phyloP scores from a whole-genome alignment of 345 rosid genomes.

The Erysimum cheiranthoides region DNA sequence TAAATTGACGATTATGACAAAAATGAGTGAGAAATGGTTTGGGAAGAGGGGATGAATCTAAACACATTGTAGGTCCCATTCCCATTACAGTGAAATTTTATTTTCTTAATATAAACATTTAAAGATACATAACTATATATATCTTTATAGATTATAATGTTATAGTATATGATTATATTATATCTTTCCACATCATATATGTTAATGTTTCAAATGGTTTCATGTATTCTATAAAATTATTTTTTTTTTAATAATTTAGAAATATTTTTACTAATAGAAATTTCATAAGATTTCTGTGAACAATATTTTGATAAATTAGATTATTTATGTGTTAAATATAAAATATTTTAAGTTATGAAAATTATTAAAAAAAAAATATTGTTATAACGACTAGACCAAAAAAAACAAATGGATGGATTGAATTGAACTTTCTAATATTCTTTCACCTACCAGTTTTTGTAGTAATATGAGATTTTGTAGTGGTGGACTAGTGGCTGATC shows the following conservation, averaged over 20 bases:
- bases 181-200: neutral
- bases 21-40: conserved; percentile 36
- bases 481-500: conserved; percentile 2
- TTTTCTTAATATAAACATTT: neutral
- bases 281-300: neutral
- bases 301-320: neutral
- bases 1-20: conserved; percentile 25
- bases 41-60: conserved; percentile 50
- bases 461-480: neutral
- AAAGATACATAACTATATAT: neutral
- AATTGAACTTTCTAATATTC: neutral
- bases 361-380: neutral
- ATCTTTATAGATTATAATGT: neutral
- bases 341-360: neutral
- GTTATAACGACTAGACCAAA: neutral
- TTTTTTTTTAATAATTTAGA: neutral
- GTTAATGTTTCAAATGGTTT: neutral
- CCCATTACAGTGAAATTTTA: conserved; percentile 13
- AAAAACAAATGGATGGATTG: neutral
- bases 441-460: neutral
- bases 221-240: neutral
- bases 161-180: neutral
- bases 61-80: conserved; percentile 38
- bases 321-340: neutral
- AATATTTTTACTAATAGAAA: no score